Conservation (phyloP, 2,329 filamentous ascomycete species). For the Ceratocystis alfenasii region DNA sequence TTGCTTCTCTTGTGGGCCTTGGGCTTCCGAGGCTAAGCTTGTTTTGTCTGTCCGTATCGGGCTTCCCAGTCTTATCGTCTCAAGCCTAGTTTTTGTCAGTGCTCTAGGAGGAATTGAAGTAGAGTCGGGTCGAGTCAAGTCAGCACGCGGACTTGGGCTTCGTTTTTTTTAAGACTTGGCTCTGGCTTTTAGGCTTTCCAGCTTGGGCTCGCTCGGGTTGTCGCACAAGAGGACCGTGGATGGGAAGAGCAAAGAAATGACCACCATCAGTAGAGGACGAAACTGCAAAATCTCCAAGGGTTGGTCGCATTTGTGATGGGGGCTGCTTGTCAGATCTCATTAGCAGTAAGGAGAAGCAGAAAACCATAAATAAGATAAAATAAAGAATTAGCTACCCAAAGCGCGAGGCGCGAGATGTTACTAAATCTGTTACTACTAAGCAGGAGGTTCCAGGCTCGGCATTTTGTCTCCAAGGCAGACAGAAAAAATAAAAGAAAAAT, state of each 20-base stretch:
- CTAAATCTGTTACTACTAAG: neutral
- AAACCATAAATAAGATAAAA: neutral
- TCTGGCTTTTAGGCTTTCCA: neutral
- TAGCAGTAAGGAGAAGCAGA: neutral
- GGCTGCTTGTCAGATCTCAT: slow-evolving; percentile 2
- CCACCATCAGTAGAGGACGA: neutral
- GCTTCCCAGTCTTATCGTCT: too few species aligned
- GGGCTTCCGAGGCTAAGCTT: too few species aligned
- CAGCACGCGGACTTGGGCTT: neutral
- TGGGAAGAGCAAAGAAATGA: too few species aligned
- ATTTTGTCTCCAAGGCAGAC: neutral
- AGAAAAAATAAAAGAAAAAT: neutral
- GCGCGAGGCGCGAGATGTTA: too few species aligned
- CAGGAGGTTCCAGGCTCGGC: neutral
- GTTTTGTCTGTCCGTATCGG: too few species aligned
- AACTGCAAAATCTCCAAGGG: neutral
- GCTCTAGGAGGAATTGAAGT: neutral
- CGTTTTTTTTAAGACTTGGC: neutral
- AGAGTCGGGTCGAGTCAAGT: neutral
- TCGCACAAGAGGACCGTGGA: too few species aligned
- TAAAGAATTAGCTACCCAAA: neutral
- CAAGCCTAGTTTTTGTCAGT: neutral
- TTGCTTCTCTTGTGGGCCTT: neutral
- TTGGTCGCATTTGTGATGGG: too few species aligned
- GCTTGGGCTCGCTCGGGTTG: too few species aligned